Evolutionary conservation across 169 alveolate species (phyloP).

Genomic region (Plasmodium adleri): DNA sequence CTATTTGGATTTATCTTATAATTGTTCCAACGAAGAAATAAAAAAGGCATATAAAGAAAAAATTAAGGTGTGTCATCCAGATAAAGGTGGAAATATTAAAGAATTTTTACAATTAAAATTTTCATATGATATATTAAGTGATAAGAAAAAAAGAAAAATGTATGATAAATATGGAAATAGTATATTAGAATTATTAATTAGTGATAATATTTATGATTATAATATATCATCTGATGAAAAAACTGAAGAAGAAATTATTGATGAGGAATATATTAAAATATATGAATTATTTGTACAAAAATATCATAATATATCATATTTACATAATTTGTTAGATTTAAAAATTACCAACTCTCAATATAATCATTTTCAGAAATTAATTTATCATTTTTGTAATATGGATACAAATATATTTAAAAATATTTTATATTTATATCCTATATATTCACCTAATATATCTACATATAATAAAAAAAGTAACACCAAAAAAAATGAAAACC

Average conservation of each 20-base stretch:
- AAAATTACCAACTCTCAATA: slow-evolving; percentile 57
- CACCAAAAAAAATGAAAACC: slow-evolving; percentile 4
- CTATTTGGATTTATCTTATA: slow-evolving; percentile 49
- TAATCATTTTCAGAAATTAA: slow-evolving; percentile 62
- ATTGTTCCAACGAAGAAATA: slow-evolving; percentile 46
- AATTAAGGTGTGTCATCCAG: slow-evolving; percentile 70
- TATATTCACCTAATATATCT: slow-evolving; percentile 28
- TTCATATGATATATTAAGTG: slow-evolving; percentile 56
- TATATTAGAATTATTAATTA: slow-evolving; percentile 63
- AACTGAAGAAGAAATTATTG: slow-evolving; percentile 30
- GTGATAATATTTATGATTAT: slow-evolving; percentile 62
- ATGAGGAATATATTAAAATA: slow-evolving; percentile 39
- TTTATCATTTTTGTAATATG: slow-evolving; percentile 42
- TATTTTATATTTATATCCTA: slow-evolving; percentile 54
- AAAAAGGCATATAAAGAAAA: slow-evolving; percentile 71
- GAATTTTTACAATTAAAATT: slow-evolving; percentile 61
- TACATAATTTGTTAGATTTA: slow-evolving; percentile 37
- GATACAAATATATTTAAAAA: slow-evolving; percentile 40
- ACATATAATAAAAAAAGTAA: slow-evolving; percentile 15
- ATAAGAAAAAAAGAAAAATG: slow-evolving; percentile 66
- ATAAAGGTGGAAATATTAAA: slow-evolving; percentile 64
- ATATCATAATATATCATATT: slow-evolving; percentile 52
- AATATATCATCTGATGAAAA: slow-evolving; percentile 62
- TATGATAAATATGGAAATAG: slow-evolving; percentile 74
- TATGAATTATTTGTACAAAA: slow-evolving; percentile 62